Percentiles rank a stretch among this genome's conserved stretches.
Conservation (phyloP, 768 basidiomycete species). For the Auricularia auricula-judae region DNA sequence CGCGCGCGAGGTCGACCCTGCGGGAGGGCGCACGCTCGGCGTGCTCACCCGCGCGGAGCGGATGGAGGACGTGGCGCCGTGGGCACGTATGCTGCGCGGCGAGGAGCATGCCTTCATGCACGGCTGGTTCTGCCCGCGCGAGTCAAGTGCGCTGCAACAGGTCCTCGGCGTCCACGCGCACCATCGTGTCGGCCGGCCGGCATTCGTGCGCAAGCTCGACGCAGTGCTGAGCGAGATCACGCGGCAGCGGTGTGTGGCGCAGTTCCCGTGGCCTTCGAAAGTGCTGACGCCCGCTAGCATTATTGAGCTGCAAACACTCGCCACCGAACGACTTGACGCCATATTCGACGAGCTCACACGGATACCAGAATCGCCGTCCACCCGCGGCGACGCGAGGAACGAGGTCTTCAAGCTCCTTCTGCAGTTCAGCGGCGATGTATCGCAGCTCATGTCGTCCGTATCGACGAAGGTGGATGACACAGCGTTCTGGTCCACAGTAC, state of each 20-base stretch:
- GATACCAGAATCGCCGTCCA: background rate
- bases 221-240: background rate
- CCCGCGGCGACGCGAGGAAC: background rate
- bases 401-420: background rate
- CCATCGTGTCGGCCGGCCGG: background rate
- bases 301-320: background rate
- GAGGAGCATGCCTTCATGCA: background rate
- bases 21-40: background rate
- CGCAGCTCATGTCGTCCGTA: background rate
- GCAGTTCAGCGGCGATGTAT: background rate
- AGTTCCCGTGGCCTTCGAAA: too few species aligned
- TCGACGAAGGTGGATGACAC: background rate
- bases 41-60: background rate
- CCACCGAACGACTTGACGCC: background rate
- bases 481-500: background rate
- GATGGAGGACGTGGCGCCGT: background rate
- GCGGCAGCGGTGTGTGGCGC: background rate
- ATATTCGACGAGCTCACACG: background rate
- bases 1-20: background rate
- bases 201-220: background rate
- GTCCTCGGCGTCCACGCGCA: background rate
- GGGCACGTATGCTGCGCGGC: background rate
- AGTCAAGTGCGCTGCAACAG: background rate
- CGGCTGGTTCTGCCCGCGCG: background rate
- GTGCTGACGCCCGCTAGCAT: background rate